Percentiles rank a stretch among this genome's conserved stretches.
phyloP scores from a whole-genome alignment of 768 basidiomycete species.

The Trametes elegans region DNA sequence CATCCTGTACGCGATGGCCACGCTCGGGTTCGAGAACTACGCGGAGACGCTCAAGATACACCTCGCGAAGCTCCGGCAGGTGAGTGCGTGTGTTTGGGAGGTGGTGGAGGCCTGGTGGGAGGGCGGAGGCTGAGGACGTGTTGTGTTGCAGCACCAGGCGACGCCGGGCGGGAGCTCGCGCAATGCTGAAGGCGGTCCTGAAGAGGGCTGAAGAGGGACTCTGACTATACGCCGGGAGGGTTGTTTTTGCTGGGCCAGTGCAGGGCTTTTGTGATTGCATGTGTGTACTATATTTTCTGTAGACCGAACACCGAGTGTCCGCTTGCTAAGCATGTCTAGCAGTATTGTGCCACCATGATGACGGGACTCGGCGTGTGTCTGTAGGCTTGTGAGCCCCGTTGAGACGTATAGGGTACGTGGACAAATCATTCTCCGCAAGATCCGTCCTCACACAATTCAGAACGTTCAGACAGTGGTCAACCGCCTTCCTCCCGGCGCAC shows the following conservation, averaged over 20 bases:
- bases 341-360: too few species aligned
- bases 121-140: not conserved
- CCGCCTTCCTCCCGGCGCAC: too few species aligned
- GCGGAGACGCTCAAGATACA: conserved; percentile 91
- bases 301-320: too few species aligned
- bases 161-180: conserved; percentile 13
- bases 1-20: conserved; percentile 90
- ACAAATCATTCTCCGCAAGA: too few species aligned
- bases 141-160: conserved; percentile 8
- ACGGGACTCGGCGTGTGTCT: too few species aligned
- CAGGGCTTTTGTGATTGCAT: not conserved
- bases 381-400: too few species aligned
- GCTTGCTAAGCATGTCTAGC: not conserved
- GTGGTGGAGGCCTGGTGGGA: not conserved
- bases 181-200: not conserved
- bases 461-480: too few species aligned
- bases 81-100: conserved; percentile 27
- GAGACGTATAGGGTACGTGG: too few species aligned
- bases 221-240: not conserved
- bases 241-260: too few species aligned
- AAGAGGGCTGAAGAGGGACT: not conserved
- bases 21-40: conserved; percentile 93
- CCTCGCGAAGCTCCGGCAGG: conserved; percentile 85
- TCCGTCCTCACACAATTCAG: too few species aligned
- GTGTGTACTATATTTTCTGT: conserved; percentile 15